Conservation (phyloP, 768 basidiomycete species). For the Termitomyces sp. region DNA sequence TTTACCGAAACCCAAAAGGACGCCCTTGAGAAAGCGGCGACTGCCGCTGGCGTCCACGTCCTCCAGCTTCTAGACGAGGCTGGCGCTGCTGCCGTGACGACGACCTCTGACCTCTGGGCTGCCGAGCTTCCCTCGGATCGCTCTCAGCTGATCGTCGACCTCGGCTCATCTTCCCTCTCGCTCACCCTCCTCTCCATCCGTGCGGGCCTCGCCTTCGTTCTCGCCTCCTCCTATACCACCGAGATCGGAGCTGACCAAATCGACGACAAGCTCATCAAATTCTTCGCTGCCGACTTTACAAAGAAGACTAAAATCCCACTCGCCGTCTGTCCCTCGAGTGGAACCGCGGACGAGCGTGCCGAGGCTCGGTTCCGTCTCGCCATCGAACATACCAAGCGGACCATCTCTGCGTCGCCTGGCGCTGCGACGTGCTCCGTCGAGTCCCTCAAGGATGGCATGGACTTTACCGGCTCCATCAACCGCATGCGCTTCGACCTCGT, state of each 20-base stretch:
- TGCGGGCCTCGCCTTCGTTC: constrained; percentile 65
- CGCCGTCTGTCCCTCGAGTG: constrained; percentile 55
- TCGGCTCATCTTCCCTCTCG: constrained; percentile 71
- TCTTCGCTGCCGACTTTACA: constrained; percentile 94
- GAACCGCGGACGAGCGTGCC: constrained; percentile 70
- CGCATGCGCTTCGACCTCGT: constrained; percentile 64
- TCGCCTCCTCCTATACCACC: constrained; percentile 49
- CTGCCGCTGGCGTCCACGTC: constrained; percentile 78
- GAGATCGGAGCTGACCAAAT: constrained; percentile 66
- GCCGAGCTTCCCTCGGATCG: constrained; percentile 52
- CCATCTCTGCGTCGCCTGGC: constrained; percentile 79
- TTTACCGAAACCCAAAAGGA: constrained; percentile 67
- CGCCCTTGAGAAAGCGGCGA: constrained; percentile 71
- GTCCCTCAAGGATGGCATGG: constrained; percentile 89
- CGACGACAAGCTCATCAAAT: constrained; percentile 80
- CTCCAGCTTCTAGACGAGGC: constrained; percentile 87
- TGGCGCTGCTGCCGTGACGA: constrained; percentile 66
- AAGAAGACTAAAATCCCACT: constrained; percentile 89
- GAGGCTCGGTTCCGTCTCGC: constrained; percentile 92
- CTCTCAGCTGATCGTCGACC: constrained; percentile 77
- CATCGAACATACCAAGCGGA: constrained; percentile 93
- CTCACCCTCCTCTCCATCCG: constrained; percentile 71
- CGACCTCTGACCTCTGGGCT: constrained; percentile 43
- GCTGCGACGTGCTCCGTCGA: constrained; percentile 93
- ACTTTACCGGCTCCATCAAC: constrained; percentile 64